A percentile compares a stretch with the other conserved stretches of the same genome.
Conservation (phyloP, 108 stramenopile species). For the Nannochloropsis gaditana region DNA sequence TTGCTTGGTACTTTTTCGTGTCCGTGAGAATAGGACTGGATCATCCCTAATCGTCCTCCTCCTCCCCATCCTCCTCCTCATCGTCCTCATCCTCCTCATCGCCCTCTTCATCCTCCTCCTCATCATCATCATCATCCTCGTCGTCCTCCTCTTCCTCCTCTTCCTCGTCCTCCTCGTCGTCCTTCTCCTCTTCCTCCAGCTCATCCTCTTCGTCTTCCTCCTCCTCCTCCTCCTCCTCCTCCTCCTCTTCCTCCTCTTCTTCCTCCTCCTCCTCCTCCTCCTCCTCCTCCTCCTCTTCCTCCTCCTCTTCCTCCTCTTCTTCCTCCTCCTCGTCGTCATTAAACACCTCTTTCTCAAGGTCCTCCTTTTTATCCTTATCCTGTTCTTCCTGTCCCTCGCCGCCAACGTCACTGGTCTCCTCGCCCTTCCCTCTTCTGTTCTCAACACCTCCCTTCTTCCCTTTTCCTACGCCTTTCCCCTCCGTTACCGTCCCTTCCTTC, state of each 20-base stretch:
- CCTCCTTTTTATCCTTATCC: not conserved
- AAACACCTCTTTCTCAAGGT: not conserved
- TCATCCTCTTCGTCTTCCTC: conserved; percentile 15
- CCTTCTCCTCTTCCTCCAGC: not conserved
- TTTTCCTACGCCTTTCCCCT: not conserved
- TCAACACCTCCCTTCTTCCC: not conserved
- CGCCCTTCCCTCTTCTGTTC: not conserved
- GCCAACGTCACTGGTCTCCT: not conserved
- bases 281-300: not conserved
- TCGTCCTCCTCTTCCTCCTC: conserved; percentile 18
- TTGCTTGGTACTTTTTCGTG: too few species aligned
- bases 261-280: not conserved
- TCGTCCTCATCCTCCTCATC: too few species aligned
- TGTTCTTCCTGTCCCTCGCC: not conserved
- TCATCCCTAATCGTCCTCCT: too few species aligned
- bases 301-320: not conserved
- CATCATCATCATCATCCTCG: not conserved
- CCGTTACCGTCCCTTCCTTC: not conserved
- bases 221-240: conserved; percentile 15
- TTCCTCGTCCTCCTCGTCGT: not conserved
- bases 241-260: not conserved
- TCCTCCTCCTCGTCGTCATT: conserved; percentile 12
- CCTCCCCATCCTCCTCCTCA: too few species aligned
- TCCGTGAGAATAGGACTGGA: too few species aligned
- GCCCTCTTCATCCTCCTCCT: too few species aligned